These are phyloP conservation scores for Solanum corneliomulleri DNA, from an alignment of 257 asterid species.

Conservation along the genomic window DNA sequence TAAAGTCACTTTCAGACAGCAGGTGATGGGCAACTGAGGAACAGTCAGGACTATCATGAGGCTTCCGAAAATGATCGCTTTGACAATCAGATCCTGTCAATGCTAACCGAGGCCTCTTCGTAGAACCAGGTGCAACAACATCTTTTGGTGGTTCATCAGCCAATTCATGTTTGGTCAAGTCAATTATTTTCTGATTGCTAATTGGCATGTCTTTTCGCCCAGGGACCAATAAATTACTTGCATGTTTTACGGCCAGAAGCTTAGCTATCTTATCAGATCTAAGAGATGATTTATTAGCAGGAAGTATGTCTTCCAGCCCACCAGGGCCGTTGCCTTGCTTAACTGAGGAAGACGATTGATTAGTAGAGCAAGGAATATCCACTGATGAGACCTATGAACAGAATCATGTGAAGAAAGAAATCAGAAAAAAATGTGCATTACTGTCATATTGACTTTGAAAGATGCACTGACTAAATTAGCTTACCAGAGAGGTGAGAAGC, in stretches of 20 bases:
- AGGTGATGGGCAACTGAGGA: not conserved
- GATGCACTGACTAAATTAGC: not conserved
- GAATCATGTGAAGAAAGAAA: not conserved
- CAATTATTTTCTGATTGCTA: not conserved
- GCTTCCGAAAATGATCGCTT: slow-evolving; percentile 7
- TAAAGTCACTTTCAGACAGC: not conserved
- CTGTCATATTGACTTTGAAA: not conserved
- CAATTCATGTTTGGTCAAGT: slow-evolving; percentile 3
- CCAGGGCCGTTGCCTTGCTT: slow-evolving; percentile 21
- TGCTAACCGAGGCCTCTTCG: slow-evolving; percentile 49
- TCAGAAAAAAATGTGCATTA: not conserved
- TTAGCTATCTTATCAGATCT: slow-evolving; percentile 24
- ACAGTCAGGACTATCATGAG: slow-evolving; percentile 1
- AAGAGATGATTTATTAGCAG: slow-evolving; percentile 79
- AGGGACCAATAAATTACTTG: slow-evolving; percentile 19
- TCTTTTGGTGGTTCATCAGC: slow-evolving; percentile 28
- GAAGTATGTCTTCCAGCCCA: slow-evolving; percentile 41
- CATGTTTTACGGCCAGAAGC: slow-evolving; percentile 21
- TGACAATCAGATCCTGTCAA: slow-evolving; percentile 31
- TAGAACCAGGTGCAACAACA: slow-evolving; percentile 21
- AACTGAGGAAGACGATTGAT: slow-evolving; percentile 19
- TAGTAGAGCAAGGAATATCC: slow-evolving; percentile 15
- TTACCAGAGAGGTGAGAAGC: slow-evolving; percentile 40
- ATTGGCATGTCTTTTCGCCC: slow-evolving; percentile 8
- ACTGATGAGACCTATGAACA: not conserved